Percentiles rank a stretch among this genome's conserved stretches.
These are phyloP conservation scores for Colletotrichum neosansevieriae DNA, from an alignment of 2,329 filamentous ascomycete genomes.

Conservation along the genomic window DNA sequence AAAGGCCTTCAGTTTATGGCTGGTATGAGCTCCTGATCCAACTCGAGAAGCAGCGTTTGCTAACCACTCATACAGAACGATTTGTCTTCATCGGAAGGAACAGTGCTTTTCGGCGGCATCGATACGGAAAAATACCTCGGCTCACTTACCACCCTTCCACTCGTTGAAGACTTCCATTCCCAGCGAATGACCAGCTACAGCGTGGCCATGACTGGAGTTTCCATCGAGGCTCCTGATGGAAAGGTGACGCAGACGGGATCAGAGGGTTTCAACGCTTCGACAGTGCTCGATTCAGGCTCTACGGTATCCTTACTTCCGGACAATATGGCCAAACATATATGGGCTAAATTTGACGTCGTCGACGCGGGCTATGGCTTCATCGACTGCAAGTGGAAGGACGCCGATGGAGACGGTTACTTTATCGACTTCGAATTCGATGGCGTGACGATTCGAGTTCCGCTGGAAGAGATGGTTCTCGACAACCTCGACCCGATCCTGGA, in stretches of 20 bases:
- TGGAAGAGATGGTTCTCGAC: slow-evolving; percentile 70
- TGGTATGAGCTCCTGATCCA: slow-evolving; percentile 49
- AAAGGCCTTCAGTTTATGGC: slow-evolving; percentile 77
- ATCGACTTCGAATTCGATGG: slow-evolving; percentile 54
- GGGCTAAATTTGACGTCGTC: slow-evolving; percentile 66
- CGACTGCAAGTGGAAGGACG: slow-evolving; percentile 61
- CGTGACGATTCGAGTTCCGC: slow-evolving; percentile 64
- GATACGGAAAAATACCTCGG: slow-evolving; percentile 75
- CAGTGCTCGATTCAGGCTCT: slow-evolving; percentile 78
- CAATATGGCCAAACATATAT: slow-evolving; percentile 64
- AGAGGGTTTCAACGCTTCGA: slow-evolving; percentile 58
- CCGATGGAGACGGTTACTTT: slow-evolving; percentile 49
- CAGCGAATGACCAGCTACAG: slow-evolving; percentile 55
- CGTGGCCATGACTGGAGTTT: slow-evolving; percentile 51
- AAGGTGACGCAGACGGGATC: slow-evolving; percentile 48
- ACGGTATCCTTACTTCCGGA: slow-evolving; percentile 76
- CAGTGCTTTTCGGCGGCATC: slow-evolving; percentile 80
- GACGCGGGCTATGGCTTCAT: slow-evolving; percentile 70
- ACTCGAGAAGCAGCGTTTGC: neutral
- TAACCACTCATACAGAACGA: slow-evolving; percentile 51
- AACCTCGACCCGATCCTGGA: slow-evolving; percentile 47
- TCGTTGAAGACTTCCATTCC: slow-evolving; percentile 48
- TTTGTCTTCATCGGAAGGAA: slow-evolving; percentile 69
- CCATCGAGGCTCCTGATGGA: slow-evolving; percentile 47
- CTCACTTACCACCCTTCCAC: slow-evolving; percentile 72